These are phyloP conservation scores for Plantago elongata DNA, from an alignment of 257 asterid species.

Conservation along the genomic window DNA sequence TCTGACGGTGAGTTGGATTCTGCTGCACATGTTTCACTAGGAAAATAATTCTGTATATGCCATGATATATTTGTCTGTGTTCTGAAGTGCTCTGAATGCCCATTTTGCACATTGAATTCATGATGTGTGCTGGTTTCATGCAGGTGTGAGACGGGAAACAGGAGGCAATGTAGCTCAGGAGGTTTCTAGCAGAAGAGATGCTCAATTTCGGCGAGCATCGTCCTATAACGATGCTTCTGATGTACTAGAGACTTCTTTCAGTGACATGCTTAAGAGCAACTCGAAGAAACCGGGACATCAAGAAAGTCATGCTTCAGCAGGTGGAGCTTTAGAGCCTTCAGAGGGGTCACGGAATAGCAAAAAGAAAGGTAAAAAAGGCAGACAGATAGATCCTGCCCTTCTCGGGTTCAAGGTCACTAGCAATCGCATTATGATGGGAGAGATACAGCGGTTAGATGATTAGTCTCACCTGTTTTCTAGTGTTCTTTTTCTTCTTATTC, in stretches of 20 bases:
- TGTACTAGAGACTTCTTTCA: slow-evolving; percentile 75
- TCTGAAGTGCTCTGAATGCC: too few species aligned
- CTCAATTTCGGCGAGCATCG: slow-evolving; percentile 58
- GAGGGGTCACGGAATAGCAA: slow-evolving; percentile 60
- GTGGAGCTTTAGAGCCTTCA: slow-evolving; percentile 28
- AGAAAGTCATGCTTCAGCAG: slow-evolving; percentile 33
- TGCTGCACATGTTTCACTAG: neutral
- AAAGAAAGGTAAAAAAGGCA: slow-evolving; percentile 95
- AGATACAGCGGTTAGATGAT: slow-evolving; percentile 85
- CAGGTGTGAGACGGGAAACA: slow-evolving; percentile 46
- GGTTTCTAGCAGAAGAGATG: slow-evolving; percentile 45
- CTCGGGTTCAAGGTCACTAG: slow-evolving; percentile 96
- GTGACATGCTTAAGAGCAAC: slow-evolving; percentile 90
- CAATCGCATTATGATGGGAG: slow-evolving; percentile 98
- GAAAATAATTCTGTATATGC: neutral
- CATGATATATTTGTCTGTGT: too few species aligned
- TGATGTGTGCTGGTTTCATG: neutral
- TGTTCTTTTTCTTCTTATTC: neutral
- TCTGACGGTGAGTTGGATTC: slow-evolving; percentile 46
- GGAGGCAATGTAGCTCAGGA: slow-evolving; percentile 46
- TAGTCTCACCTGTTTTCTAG: slow-evolving; percentile 15
- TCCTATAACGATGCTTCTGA: slow-evolving; percentile 68
- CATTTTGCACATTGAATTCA: too few species aligned
- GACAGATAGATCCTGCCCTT: slow-evolving; percentile 95
- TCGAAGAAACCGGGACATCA: slow-evolving; percentile 53